Percentiles rank a stretch among this genome's conserved stretches.
phyloP scores from a whole-genome alignment of 1,139 yeast species.

The Hemisphaericaspora subhashii region DNA sequence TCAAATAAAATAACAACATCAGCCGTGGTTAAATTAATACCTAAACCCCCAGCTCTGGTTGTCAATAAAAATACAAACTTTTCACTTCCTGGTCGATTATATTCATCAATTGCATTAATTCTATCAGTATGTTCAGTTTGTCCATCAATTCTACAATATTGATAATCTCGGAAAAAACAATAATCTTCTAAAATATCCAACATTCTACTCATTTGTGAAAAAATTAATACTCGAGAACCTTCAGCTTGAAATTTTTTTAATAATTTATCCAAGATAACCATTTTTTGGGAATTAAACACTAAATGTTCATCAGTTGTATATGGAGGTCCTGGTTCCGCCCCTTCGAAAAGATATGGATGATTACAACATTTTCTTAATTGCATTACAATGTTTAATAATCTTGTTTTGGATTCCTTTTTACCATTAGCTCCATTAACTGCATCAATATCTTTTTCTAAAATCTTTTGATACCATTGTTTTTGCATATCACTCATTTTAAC shows the following conservation, averaged over 20 bases:
- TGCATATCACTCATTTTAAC: slow-evolving; percentile 79
- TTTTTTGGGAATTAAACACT: slow-evolving; percentile 68
- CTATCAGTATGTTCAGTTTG: slow-evolving; percentile 79
- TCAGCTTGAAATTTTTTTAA: slow-evolving; percentile 61
- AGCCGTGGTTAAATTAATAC: slow-evolving; percentile 75
- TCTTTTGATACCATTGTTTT: slow-evolving; percentile 69
- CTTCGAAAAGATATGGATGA: slow-evolving; percentile 80
- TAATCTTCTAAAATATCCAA: slow-evolving; percentile 79
- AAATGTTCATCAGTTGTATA: slow-evolving; percentile 81
- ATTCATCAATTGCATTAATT: slow-evolving; percentile 73
- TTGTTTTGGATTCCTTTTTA: slow-evolving; percentile 71
- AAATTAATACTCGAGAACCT: slow-evolving; percentile 74
- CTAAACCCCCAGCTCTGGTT: slow-evolving; percentile 87
- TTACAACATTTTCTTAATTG: slow-evolving; percentile 82
- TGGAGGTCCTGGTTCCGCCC: slow-evolving; percentile 89
- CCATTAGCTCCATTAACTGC: slow-evolving; percentile 82
- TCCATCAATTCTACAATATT: slow-evolving; percentile 79
- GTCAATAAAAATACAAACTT: slow-evolving; percentile 73
- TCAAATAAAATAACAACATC: slow-evolving; percentile 74
- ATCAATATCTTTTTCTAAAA: slow-evolving; percentile 76
- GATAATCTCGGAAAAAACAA: slow-evolving; percentile 63
- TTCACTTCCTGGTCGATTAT: slow-evolving; percentile 65
- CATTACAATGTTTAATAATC: slow-evolving; percentile 77
- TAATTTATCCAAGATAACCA: slow-evolving; percentile 69
- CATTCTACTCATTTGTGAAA: slow-evolving; percentile 81